phyloP scores from a whole-genome alignment of 2,329 filamentous ascomycete genomes.

The Colletotrichum lupini region DNA sequence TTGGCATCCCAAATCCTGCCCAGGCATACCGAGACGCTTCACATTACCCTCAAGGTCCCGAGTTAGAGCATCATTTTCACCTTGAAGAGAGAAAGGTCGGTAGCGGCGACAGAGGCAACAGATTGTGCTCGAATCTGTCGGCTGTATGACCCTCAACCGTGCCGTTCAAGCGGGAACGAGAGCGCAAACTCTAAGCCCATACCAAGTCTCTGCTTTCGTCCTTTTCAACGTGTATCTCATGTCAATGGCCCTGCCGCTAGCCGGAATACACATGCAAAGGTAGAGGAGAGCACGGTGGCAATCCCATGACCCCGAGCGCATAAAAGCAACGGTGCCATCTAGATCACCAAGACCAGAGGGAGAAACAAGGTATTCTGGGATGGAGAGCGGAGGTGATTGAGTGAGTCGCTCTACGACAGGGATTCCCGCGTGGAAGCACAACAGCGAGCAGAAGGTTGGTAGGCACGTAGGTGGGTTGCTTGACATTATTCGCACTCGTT shows the following conservation, averaged over 20 bases:
- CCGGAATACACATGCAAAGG: neutral
- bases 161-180: slow-evolving; percentile 34
- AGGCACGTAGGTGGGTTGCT: neutral
- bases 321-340: neutral
- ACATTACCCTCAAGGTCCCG: slow-evolving; percentile 9
- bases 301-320: slow-evolving; percentile 19
- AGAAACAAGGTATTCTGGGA: neutral
- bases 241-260: slow-evolving; percentile 3
- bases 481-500: slow-evolving; percentile 10
- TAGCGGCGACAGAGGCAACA: neutral
- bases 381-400: neutral
- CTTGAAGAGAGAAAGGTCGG: neutral
- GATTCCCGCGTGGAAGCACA: neutral
- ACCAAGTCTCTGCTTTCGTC: slow-evolving; percentile 22
- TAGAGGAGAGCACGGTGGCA: slow-evolving; percentile 16
- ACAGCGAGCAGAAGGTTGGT: neutral
- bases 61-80: slow-evolving; percentile 19
- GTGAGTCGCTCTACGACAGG: neutral
- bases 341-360: neutral
- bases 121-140: slow-evolving; percentile 18
- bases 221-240: neutral
- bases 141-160: slow-evolving; percentile 31
- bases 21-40: neutral
- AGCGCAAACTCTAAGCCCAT: slow-evolving; percentile 21
- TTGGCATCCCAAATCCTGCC: neutral